Base-by-base conservation (phyloP, 805 yeast genomes). In the Isabelozyma gotoi region DNA sequence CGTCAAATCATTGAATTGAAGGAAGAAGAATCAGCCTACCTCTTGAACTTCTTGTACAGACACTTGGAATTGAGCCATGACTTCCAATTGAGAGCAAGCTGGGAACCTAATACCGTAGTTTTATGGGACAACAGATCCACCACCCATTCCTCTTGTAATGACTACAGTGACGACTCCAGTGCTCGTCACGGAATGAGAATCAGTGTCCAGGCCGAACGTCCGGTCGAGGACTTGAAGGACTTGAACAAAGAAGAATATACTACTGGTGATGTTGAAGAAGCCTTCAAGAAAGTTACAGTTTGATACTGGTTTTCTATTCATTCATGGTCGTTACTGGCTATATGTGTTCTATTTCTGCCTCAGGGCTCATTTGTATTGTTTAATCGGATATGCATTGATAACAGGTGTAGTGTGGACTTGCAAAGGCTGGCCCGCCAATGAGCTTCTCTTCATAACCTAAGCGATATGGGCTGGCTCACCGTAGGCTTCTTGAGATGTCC, bases 61-160 rank as follows among this genome's bases (percentile, higher is more conserved):
- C 81, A 80, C 51, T 69, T 82, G 32, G 74, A 77, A 41, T 65
- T 67, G 49, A 60, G 79, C 19, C 76, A 75, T 44, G 89, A 84
- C 59, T 71, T 84, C 52, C 88, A 84, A 51, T 68, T 84, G 42
- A 77, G 91, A 57, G 87, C 88, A 37, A 73, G 63, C 42, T 86
- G 89, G 86, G 84, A 80, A 57, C 82, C 83, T 41, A 76, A 77
- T 39, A 77, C 89, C 1, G 84, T 86, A 40, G 88, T 82, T 15
- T 63, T 84, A 19, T 86, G 92, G 92, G 94, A 86, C 57, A 86
- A 86, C 71, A 80, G 94, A 60, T 71, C 84, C 56, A 77, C 81
- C 7, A 65, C 77, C 19, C 94, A 86, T 61, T 71, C 86, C 11
- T 89, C 90, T 12, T 73, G 82, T 14, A 76, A 80, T 43, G 92